Evolutionary conservation across 345 rosid species (phyloP), one percentile per base, ranked within the genome.

Genomic region (Capsella bursapastoris): DNA sequence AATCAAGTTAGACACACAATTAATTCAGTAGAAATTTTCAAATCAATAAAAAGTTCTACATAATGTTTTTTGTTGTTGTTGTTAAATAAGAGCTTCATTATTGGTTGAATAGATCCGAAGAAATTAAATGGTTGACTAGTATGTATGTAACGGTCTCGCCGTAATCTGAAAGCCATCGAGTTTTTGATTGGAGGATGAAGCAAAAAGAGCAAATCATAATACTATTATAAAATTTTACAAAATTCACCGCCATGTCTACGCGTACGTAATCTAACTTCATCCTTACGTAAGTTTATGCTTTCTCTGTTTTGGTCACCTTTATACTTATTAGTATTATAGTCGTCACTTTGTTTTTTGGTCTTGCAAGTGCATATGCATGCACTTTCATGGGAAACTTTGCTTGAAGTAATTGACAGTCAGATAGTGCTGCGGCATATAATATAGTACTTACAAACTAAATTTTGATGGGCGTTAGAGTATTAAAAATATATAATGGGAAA

Each of bases 211-310:
- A 44, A 72, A 8, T 53, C 47, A 52, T 41, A 37, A 8, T 64
- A 10, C 18, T 41, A 40, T 15, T 49, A 28, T 71, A 28, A 51
- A 50, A 57, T 18, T 37, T 40, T 37, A 25, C 66, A 38, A 68
- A 13, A 13, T 56, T 32, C 71, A 73, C 71, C 78, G 58, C 34
- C 60, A 74, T 66, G 51, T 12, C 51, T 18, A 18, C 14, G 22
- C 72, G 11, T 65, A 16, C 45, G 69, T 61, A 49, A 55, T 73
- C 50, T 72, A 43, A 62, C 76, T 72, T 57, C 51, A 57, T 29
- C 15, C 25, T 38, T 74, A 66, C 78, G 66, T 57, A 65, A 62
- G 37, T 38, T 13, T 57, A 25, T 25, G 44, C 31, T 65, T 44
- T 37, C 45, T 74, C 57, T 74, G 49, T 13, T 10, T 64, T 56